These are phyloP conservation scores for Talaromyces ruber DNA, from an alignment of 495 filamentous ascomycete genomes.

Conservation along the genomic window DNA sequence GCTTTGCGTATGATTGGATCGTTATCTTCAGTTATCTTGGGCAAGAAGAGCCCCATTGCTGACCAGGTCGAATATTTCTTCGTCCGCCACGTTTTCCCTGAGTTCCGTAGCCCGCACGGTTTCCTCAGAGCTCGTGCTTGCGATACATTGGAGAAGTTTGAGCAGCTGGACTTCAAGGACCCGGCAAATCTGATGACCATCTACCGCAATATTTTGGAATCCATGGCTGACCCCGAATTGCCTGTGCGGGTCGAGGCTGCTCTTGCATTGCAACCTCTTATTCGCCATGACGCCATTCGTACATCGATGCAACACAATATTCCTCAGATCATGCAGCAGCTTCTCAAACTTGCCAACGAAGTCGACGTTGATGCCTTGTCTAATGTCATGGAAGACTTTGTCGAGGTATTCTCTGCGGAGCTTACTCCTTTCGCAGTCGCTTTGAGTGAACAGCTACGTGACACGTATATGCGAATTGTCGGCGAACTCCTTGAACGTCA, in stretches of 20 bases:
- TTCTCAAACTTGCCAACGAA: slow-evolving; percentile 92
- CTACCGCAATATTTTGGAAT: slow-evolving; percentile 93
- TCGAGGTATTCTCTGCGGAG: slow-evolving; percentile 93
- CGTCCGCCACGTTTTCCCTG: slow-evolving; percentile 94
- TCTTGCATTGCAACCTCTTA: slow-evolving; percentile 87
- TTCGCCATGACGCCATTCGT: slow-evolving; percentile 89
- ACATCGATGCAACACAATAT: slow-evolving; percentile 95
- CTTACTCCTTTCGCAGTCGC: slow-evolving; percentile 98
- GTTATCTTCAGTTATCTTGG: slow-evolving; percentile 82
- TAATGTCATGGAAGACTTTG: slow-evolving; percentile 99
- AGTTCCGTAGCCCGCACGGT: slow-evolving; percentile 88
- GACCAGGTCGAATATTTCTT: slow-evolving; percentile 99
- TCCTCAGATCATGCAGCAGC: slow-evolving; percentile 98
- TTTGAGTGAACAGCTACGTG: slow-evolving; percentile 88
- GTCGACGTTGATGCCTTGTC: slow-evolving; percentile 89
- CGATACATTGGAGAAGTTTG: slow-evolving; percentile 95
- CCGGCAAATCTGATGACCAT: slow-evolving; percentile 87
- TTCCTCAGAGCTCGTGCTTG: slow-evolving; percentile 93
- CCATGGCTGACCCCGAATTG: slow-evolving; percentile 85
- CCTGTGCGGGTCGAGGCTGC: slow-evolving; percentile 93
- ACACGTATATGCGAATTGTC: slow-evolving; percentile 93
- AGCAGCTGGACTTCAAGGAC: slow-evolving; percentile 92
- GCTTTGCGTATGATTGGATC: slow-evolving; percentile 97
- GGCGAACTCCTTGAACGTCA: slow-evolving; percentile 84
- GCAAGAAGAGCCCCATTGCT: slow-evolving; percentile 96